phyloP scores from a whole-genome alignment of 352 stramenopile species.

The Blastocystis sp. region DNA sequence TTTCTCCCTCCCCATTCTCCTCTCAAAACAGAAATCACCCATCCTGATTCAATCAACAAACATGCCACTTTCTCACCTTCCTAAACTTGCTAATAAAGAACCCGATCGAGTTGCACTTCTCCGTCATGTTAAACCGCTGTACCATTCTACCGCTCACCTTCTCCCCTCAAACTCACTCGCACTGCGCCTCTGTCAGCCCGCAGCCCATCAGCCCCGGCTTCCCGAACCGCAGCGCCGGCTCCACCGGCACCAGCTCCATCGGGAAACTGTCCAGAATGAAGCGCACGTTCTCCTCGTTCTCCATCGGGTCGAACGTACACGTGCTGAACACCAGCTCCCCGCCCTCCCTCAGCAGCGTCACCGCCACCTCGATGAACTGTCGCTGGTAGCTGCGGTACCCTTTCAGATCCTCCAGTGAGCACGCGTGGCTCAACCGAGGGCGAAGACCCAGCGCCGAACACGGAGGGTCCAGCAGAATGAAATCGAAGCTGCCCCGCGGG shows the following conservation, averaged over 20 bases:
- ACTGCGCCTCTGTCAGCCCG: conserved; percentile 31
- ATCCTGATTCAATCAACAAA: background rate
- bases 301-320: conserved; percentile 65
- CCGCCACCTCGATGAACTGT: conserved; percentile 74
- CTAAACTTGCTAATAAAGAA: conserved; percentile 58
- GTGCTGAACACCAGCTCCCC: conserved; percentile 84
- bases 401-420: conserved; percentile 67
- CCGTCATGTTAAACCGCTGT: conserved; percentile 56
- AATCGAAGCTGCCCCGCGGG: conserved; percentile 78
- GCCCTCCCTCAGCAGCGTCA: conserved; percentile 75
- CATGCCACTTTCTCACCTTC: background rate
- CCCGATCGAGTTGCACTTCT: conserved; percentile 56
- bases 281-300: conserved; percentile 53
- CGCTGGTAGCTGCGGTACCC: conserved; percentile 72
- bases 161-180: background rate
- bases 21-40: too few species aligned
- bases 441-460: conserved; percentile 79
- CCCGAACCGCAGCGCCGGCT: background rate
- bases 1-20: too few species aligned
- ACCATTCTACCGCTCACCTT: conserved; percentile 44
- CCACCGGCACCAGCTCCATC: conserved; percentile 42
- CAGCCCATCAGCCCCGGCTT: conserved; percentile 49
- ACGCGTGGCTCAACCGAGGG: conserved; percentile 74
- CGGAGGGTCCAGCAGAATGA: conserved; percentile 79
- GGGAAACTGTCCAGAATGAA: conserved; percentile 56